Evolutionary conservation across 306 rosid genomes (phyloP).

Genomic region (Rosa persica): DNA sequence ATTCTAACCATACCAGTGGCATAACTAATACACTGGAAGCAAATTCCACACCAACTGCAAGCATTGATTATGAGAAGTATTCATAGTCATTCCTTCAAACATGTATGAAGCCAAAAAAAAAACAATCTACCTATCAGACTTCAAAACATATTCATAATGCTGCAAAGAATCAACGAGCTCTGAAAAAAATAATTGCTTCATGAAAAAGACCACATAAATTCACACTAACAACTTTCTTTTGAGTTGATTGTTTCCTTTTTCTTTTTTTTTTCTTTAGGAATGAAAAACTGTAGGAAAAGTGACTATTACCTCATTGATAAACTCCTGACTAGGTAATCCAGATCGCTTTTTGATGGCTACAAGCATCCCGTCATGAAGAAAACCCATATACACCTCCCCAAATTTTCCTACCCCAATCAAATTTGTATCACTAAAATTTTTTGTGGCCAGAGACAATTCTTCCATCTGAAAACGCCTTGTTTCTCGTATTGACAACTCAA

Average conservation of each 20-base stretch:
- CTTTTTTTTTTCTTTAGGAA: not conserved
- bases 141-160: not conserved
- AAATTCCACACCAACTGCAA: not conserved
- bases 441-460: slow-evolving; percentile 75
- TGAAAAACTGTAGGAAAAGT: not conserved
- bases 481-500: slow-evolving; percentile 61
- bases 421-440: slow-evolving; percentile 64
- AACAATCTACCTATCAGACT: not conserved
- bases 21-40: not conserved
- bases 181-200: not conserved
- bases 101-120: not conserved
- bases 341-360: slow-evolving; percentile 84
- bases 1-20: not conserved
- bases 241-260: not conserved
- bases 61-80: not conserved
- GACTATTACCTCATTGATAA: slow-evolving; percentile 70
- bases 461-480: slow-evolving; percentile 78
- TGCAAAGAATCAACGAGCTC: not conserved
- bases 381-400: slow-evolving; percentile 87
- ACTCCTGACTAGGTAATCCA: slow-evolving; percentile 65
- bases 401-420: slow-evolving; percentile 87
- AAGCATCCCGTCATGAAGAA: slow-evolving; percentile 89
- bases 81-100: not conserved
- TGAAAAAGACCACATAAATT: not conserved
- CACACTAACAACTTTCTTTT: not conserved